phyloP scores from a whole-genome alignment of 345 rosid genomes.

The Eucalyptus fibrosa region DNA sequence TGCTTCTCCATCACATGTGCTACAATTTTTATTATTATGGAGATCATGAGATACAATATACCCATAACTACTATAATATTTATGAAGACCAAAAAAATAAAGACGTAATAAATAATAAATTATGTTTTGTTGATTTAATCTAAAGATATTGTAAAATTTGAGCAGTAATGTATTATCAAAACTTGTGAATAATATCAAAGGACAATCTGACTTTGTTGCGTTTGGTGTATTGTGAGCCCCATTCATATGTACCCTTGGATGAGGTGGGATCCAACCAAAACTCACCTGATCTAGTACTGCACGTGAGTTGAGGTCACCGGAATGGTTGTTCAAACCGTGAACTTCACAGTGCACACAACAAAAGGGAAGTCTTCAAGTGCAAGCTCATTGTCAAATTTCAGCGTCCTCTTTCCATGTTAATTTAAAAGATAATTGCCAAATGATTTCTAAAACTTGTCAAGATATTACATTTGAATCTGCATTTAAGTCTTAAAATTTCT shows the following conservation, averaged over 20 bases:
- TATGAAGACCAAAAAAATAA: no score
- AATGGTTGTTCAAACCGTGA: not conserved
- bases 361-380: not conserved
- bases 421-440: not conserved
- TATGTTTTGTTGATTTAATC: not conserved
- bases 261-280: not conserved
- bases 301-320: not conserved
- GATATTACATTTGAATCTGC: not conserved
- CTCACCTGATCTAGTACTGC: not conserved
- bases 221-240: not conserved
- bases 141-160: not conserved
- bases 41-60: not conserved
- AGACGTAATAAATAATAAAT: no score
- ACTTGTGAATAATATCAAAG: not conserved
- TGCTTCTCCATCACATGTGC: not conserved
- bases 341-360: not conserved
- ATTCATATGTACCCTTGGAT: not conserved
- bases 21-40: not conserved
- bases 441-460: accelerated
- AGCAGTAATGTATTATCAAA: not conserved
- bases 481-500: not conserved
- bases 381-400: not conserved
- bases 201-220: not conserved
- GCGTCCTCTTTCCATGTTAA: not conserved
- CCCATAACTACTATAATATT: not conserved